Conservation (phyloP, 805 yeast species). For the Candida arabinofermentans region DNA sequence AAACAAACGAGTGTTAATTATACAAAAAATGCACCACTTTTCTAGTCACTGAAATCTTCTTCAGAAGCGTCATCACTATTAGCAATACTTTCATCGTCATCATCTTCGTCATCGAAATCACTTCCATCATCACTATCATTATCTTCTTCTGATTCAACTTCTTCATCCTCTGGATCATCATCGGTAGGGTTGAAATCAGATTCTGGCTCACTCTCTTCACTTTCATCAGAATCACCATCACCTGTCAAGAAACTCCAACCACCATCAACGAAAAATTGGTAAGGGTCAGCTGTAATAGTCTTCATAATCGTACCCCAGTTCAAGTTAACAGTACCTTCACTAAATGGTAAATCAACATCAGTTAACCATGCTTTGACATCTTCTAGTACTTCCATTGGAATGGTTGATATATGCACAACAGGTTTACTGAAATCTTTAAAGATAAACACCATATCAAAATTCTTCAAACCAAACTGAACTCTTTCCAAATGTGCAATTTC, state of each 20-base stretch:
- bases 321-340: conserved; percentile 93
- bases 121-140: conserved; percentile 23
- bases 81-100: conserved; percentile 21
- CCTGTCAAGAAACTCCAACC: conserved; percentile 96
- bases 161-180: conserved; percentile 58
- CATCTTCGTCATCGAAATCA: conserved; percentile 24
- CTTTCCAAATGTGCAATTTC: conserved; percentile 95
- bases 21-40: not conserved
- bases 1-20: not conserved
- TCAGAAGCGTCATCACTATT: conserved; percentile 27
- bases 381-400: conserved; percentile 88
- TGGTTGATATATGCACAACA: conserved; percentile 89
- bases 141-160: conserved; percentile 33
- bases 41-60: conserved; percentile 30
- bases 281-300: conserved; percentile 87
- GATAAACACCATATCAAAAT: conserved; percentile 94
- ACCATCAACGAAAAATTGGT: conserved; percentile 88
- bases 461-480: conserved; percentile 94
- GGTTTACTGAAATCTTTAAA: conserved; percentile 87
- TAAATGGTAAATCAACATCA: conserved; percentile 93
- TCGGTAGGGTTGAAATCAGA: conserved; percentile 58
- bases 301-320: conserved; percentile 96
- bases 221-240: conserved; percentile 74
- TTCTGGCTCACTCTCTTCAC: conserved; percentile 66
- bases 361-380: conserved; percentile 95